These are phyloP conservation scores for Catharanthus roseus DNA, from an alignment of 257 asterid species.

Conservation along the genomic window DNA sequence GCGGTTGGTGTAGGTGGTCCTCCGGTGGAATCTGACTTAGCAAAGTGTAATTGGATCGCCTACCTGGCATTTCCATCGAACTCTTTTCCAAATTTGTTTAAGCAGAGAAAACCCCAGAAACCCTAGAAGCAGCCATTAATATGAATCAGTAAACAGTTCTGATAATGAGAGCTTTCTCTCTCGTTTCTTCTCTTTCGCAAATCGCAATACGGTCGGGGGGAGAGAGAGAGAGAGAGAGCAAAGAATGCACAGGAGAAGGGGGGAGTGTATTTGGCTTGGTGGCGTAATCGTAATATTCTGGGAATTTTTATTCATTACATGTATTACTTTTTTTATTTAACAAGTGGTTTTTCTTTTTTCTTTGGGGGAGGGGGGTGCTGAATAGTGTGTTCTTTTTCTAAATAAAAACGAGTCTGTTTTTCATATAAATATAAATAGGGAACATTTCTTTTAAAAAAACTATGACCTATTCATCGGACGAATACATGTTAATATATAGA, in stretches of 20 bases:
- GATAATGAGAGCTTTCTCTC: neutral
- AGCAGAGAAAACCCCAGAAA: slow-evolving; percentile 32
- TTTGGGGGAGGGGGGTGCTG: no score
- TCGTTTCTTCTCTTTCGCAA: slow-evolving; percentile 14
- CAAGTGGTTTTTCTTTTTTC: no score
- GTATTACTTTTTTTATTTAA: no score
- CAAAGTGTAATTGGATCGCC: slow-evolving; percentile 68
- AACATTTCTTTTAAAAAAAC: no score
- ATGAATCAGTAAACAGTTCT: slow-evolving; percentile 4
- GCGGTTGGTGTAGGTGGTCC: slow-evolving; percentile 40
- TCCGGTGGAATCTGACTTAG: slow-evolving; percentile 63
- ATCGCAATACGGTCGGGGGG: slow-evolving; percentile 17
- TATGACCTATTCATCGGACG: no score
- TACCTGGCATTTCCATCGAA: slow-evolving; percentile 73
- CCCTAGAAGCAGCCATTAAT: slow-evolving; percentile 32
- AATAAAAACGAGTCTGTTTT: no score
- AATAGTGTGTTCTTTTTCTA: no score
- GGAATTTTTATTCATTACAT: neutral
- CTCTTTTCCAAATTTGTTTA: neutral
- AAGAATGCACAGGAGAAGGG: neutral
- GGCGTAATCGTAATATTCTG: slow-evolving; percentile 26
- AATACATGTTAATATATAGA: no score
- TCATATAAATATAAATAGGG: no score
- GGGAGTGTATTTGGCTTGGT: slow-evolving; percentile 20
- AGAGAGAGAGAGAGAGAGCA: no score